Base-by-base conservation (phyloP, 306 rosid genomes). In the Dryas octopetala region DNA sequence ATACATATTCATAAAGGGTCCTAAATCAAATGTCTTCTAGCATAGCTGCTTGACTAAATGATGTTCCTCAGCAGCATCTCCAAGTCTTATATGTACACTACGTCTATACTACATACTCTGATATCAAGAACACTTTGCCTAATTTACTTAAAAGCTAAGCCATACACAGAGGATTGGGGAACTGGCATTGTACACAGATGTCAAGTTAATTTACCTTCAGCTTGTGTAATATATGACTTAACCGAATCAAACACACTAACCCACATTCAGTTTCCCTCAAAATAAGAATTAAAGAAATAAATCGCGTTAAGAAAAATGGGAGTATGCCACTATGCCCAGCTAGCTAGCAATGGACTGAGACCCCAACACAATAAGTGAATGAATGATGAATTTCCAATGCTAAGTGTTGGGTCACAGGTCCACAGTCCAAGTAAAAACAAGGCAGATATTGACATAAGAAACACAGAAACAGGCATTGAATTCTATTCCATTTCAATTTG, bases 401-500 rank as follows among this genome's bases (percentile, higher is more conserved):
- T 32, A 32, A 32, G 38, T 32, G 38, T 32, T 32, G 38, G 38
- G 38, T 32, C 38, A 32, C 60, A 49, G 23, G 50, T 76, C 69
- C 43, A 76, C 50, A 77, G 9, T 4, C 47, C 4, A 11, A 28
- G 61, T 50, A n/a, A 61, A 54, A 23, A 1, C 1, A 46, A 66
- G 67, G 4, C 79, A 52, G 55, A 77, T 73, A 44, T 65, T n/a
- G 44, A 65, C 15, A 45, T 19, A 70, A 73, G 60, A 68, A 82
- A 26, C 32, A 68, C 67, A 71, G 17, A 23, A 28, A 60, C 19
- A 48, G 5, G 70, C 79, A 72, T 15, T 54, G 51, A 74, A 46
- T 5, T 68, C 45, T 43, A 47, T 45, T 64, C 48, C 19, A 38
- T n/a, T 44, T 17, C 32, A 77, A 40, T 43, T 43, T 41, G 13